phyloP scores from a whole-genome alignment of 2,329 filamentous ascomycete genomes.

The Ophiostoma sp. region DNA sequence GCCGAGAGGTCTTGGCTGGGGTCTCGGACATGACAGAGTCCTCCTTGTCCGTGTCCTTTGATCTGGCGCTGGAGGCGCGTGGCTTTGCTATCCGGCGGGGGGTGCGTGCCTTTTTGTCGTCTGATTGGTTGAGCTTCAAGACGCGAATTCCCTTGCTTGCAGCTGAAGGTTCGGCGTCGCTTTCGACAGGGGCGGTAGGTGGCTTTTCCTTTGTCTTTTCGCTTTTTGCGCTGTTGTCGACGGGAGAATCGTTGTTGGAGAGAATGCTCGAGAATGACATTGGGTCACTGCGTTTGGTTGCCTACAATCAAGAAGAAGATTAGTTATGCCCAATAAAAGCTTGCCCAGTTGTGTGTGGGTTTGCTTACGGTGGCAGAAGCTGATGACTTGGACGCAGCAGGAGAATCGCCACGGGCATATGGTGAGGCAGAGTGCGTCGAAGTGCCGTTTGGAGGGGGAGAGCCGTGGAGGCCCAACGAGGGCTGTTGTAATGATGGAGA shows the following conservation, averaged over 20 bases:
- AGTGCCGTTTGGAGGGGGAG: slow-evolving; percentile 40
- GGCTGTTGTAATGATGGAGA: slow-evolving; percentile 48
- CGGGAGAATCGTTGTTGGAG: slow-evolving; percentile 65
- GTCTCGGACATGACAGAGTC: slow-evolving; percentile 34
- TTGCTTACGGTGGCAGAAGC: slow-evolving; percentile 37
- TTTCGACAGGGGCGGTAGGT: slow-evolving; percentile 19
- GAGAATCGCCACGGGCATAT: slow-evolving; percentile 39
- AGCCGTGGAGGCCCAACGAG: slow-evolving; percentile 35
- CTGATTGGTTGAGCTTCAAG: slow-evolving; percentile 30
- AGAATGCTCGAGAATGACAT: slow-evolving; percentile 97
- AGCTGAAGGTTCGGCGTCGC: slow-evolving; percentile 22
- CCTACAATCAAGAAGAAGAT: slow-evolving; percentile 40
- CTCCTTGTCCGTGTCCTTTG: slow-evolving; percentile 48
- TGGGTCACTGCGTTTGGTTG: slow-evolving; percentile 70
- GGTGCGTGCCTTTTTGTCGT: slow-evolving; percentile 25
- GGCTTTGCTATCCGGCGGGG: slow-evolving; percentile 25
- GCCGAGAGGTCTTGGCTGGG: slow-evolving; percentile 44
- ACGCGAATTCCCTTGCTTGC: slow-evolving; percentile 20
- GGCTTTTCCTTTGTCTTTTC: slow-evolving; percentile 44
- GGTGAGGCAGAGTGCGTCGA: slow-evolving; percentile 22
- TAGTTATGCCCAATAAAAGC: not conserved
- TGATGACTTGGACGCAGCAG: slow-evolving; percentile 40
- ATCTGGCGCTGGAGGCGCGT: slow-evolving; percentile 32
- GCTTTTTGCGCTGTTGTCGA: slow-evolving; percentile 35
- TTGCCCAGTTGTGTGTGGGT: too few species aligned